phyloP scores from a whole-genome alignment of 2,329 filamentous ascomycete genomes.

The Diplodia scrobiculata region DNA sequence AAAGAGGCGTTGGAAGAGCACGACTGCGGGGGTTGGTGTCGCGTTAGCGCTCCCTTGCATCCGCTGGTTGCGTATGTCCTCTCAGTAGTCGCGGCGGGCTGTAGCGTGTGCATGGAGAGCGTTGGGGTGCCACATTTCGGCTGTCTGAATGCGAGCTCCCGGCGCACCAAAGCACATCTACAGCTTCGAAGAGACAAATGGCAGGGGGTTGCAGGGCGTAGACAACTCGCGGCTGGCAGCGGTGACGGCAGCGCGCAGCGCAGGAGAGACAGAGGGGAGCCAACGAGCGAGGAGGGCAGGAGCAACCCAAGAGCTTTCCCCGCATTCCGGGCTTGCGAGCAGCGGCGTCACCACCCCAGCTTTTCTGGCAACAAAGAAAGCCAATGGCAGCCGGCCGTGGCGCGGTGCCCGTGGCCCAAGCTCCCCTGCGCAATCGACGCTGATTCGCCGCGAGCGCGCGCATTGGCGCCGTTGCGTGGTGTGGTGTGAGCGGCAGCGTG shows the following conservation, averaged over 20 bases:
- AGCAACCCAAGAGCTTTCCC: constrained; percentile 21
- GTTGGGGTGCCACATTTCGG: background rate
- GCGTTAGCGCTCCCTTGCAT: constrained; percentile 25
- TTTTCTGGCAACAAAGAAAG: constrained; percentile 14
- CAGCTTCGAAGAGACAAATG: background rate
- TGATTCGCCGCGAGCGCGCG: constrained; percentile 9
- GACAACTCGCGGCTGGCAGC: background rate
- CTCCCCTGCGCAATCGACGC: background rate
- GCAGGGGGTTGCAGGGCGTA: background rate
- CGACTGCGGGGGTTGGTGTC: constrained; percentile 7
- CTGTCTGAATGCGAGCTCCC: background rate
- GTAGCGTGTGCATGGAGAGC: constrained; percentile 6
- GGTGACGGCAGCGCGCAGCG: constrained; percentile 18
- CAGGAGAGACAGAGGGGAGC: background rate
- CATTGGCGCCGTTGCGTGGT: constrained; percentile 20
- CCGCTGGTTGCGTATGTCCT: constrained; percentile 14
- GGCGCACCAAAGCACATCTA: background rate
- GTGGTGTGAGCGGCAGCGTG: constrained; percentile 28
- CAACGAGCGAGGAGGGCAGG: background rate
- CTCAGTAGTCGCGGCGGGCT: background rate
- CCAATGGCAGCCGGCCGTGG: constrained; percentile 9
- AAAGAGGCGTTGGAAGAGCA: background rate
- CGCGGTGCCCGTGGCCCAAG: constrained; percentile 20
- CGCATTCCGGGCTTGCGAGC: constrained; percentile 17
- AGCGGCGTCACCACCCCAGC: constrained; percentile 9